Base-by-base conservation (phyloP, 257 asterid genomes). In the Echium plantagineum region DNA sequence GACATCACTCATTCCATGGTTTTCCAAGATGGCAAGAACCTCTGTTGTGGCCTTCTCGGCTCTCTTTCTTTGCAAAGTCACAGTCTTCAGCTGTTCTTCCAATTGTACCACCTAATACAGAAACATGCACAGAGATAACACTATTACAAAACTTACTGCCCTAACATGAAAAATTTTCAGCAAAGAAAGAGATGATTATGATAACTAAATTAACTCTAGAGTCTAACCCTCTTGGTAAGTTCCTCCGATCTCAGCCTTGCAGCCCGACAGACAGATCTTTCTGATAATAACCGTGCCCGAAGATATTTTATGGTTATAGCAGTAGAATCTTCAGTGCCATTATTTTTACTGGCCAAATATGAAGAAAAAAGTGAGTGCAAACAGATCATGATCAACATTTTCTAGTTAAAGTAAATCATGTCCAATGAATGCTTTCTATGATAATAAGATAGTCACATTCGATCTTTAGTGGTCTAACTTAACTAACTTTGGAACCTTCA, bases 41-140 rank as follows among this genome's bases (percentile, higher is more conserved):
- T 81, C 82, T 0, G 74, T 72, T 24, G 96, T 89, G 67, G 99
- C 99, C 82, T 76, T 89, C 70, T 93, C 99, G 38, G 99, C 97
- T 73, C 82, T 89, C 71, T 76, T 83, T 67, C 94, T 84, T 76
- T 86, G 97, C 46, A 86, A 77, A 57, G 84, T 67, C 15, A 83
- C 91, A 63, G 67, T 70, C 75, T 81, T 86, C 20, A 93, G 79
- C 78, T 86, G 95, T 69, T 81, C 87, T 81, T 84, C 97, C 55
- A 93, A 90, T 74, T 86, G 95, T 47, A 64, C 59, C 31, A 93
- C 95, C 97, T 93, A 51, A 66, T 31, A 47, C 21, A 38, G 18
- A 68, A 17, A 55, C 28, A 68, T 52, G 58, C 12, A 64, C 57
- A 66, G 5, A 13, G 57, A 21, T 55, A 62, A 51, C 58, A 60